Evolutionary conservation across 2,329 filamentous ascomycete species (phyloP).

Genomic region (Akanthomyces lecanii): DNA sequence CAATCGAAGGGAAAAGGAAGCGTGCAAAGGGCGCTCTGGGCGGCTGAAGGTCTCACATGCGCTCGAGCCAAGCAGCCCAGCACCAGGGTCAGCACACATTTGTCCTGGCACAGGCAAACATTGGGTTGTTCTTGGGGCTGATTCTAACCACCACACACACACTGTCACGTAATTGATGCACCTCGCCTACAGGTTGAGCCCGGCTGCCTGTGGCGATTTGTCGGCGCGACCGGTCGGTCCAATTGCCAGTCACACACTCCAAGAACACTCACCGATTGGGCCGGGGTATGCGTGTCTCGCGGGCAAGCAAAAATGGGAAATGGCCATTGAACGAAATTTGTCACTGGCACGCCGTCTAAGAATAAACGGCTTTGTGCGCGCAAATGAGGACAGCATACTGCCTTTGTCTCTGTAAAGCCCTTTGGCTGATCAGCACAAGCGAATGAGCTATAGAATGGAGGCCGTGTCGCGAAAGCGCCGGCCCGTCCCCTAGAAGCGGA

Average conservation of each 20-base stretch:
- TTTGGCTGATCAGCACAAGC: background rate
- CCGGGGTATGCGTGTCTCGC: background rate
- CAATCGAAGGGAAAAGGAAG: background rate
- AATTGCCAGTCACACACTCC: background rate
- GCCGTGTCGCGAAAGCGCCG: background rate
- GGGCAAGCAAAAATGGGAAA: background rate
- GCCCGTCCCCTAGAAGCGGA: constrained; percentile 6
- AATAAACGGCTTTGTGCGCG: background rate
- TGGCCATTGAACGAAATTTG: background rate
- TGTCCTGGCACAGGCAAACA: constrained; percentile 1
- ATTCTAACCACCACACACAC: background rate
- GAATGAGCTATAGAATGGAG: background rate
- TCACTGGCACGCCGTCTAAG: background rate
- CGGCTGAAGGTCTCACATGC: constrained; percentile 13
- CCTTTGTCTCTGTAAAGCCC: background rate
- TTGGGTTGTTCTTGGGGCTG: background rate
- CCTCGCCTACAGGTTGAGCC: background rate
- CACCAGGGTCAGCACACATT: background rate
- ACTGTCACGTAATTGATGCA: background rate
- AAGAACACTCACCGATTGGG: background rate
- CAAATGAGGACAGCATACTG: too few species aligned
- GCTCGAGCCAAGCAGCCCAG: constrained; percentile 8
- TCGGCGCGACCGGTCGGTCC: background rate
- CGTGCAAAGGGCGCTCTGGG: background rate
- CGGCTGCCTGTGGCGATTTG: background rate